These are phyloP conservation scores for Alnus glutinosa DNA, from an alignment of 306 rosid genomes.

Conservation along the genomic window DNA sequence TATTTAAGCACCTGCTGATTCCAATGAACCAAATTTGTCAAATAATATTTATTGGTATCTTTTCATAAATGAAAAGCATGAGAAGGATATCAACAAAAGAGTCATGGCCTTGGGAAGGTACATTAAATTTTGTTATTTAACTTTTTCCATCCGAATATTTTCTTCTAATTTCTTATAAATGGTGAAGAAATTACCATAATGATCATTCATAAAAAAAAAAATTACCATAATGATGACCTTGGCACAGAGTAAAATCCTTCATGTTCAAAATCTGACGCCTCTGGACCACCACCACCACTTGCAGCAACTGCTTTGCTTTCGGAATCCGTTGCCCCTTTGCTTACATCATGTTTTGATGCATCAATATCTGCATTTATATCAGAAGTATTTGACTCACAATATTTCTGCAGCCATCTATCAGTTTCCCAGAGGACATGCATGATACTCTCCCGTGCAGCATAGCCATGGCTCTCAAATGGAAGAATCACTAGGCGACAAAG, in stretches of 20 bases:
- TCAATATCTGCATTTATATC: constrained; percentile 41
- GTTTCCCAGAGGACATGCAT: constrained; percentile 99
- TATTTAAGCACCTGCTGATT: neutral
- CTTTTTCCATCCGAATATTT: neutral
- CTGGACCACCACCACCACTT: constrained; percentile 71
- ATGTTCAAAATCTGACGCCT: constrained; percentile 47
- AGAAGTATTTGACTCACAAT: constrained; percentile 54
- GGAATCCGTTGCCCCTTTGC: constrained; percentile 43
- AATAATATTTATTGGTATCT: neutral
- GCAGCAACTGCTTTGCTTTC: constrained; percentile 56
- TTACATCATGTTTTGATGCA: constrained; percentile 41
- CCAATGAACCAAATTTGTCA: neutral
- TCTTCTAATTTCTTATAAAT: neutral
- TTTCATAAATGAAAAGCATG: neutral
- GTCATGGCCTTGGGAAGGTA: neutral
- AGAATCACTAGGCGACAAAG: constrained; percentile 90
- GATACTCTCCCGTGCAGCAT: constrained; percentile 91
- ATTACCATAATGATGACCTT: constrained; percentile 81
- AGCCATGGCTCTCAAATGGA: constrained; percentile 95
- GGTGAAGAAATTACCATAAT: constrained; percentile 25
- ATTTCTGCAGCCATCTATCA: constrained; percentile 89
- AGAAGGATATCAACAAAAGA: neutral
- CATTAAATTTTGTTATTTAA: neutral
- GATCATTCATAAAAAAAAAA: no score
- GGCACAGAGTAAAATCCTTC: constrained; percentile 51